phyloP scores from a whole-genome alignment of 106 monocot species.

The Acanthochlamys bracteata region DNA sequence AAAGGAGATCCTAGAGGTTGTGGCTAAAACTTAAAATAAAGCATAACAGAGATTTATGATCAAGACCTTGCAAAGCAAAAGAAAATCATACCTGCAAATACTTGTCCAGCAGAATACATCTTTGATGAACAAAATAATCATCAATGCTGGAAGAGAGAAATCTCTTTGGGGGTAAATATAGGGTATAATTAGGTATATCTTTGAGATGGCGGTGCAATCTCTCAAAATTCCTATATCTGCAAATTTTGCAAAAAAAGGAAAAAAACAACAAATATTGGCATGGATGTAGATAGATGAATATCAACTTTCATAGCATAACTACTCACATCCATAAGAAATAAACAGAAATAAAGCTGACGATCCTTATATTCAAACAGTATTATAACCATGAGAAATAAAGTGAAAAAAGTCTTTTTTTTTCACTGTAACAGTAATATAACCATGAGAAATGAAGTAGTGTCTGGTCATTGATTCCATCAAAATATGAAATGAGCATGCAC shows the following conservation, averaged over 20 bases:
- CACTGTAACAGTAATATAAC: too few relatives aligned
- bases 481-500: too few relatives aligned
- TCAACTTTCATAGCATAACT: too few relatives aligned
- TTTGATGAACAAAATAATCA: constrained; percentile 89
- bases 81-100: constrained; percentile 67
- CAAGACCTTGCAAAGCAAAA: background rate
- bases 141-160: constrained; percentile 96
- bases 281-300: too few relatives aligned
- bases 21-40: background rate
- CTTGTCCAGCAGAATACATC: constrained; percentile 97
- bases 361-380: too few relatives aligned
- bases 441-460: too few relatives aligned
- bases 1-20: constrained; percentile 60
- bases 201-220: constrained; percentile 87
- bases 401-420: too few relatives aligned
- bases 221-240: constrained; percentile 96
- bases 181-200: constrained; percentile 92
- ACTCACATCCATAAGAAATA: background rate
- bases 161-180: constrained; percentile 95
- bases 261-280: background rate
- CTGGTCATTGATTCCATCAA: too few relatives aligned
- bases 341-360: too few relatives aligned
- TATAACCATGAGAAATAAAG: too few relatives aligned
- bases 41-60: background rate
- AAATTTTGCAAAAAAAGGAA: constrained; percentile 1